A percentile compares a stretch with the other conserved stretches of the same genome.
Evolutionary conservation across 352 stramenopile genomes (phyloP).

Genomic region (Phytophthora vignae): DNA sequence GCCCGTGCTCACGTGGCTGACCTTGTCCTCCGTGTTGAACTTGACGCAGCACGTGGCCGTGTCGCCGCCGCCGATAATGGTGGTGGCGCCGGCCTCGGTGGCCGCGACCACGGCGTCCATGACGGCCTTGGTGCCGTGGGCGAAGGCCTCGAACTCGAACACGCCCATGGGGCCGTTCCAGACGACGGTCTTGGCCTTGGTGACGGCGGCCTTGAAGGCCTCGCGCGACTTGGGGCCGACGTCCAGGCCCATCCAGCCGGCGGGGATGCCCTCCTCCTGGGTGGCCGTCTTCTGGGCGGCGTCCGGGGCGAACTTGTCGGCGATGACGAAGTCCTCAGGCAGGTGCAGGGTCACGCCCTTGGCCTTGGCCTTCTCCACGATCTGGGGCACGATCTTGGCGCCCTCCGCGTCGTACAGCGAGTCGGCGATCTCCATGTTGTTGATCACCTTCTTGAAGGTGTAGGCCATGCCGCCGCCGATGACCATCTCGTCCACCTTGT

Average conservation of each 20-base stretch:
- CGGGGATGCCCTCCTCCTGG: conserved; percentile 93
- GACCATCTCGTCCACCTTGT: conserved; percentile 99
- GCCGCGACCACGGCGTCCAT: conserved; percentile 97
- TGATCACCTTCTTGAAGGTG: conserved; percentile 99
- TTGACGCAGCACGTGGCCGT: conserved; percentile 92
- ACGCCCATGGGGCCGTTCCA: conserved; percentile 99
- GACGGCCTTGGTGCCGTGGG: conserved; percentile 94
- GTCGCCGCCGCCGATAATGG: conserved; percentile 99
- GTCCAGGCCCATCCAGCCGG: conserved; percentile 98
- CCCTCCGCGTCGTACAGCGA: conserved; percentile 94
- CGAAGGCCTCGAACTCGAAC: conserved; percentile 99
- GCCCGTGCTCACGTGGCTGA: conserved; percentile 93
- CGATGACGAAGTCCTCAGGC: conserved; percentile 98
- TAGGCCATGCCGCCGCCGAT: conserved; percentile 99
- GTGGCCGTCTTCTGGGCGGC: conserved; percentile 93
- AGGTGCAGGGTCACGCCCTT: conserved; percentile 99
- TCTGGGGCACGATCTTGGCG: conserved; percentile 86
- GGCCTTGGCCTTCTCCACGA: conserved; percentile 97
- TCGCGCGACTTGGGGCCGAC: conserved; percentile 95
- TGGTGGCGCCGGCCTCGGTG: conserved; percentile 94
- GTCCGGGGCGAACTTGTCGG: conserved; percentile 97
- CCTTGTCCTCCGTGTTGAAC: conserved; percentile 91
- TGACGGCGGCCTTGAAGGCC: conserved; percentile 81
- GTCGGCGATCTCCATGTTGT: conserved; percentile 95
- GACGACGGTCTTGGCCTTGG: conserved; percentile 95